phyloP scores from a whole-genome alignment of 176 grass and related monocot genomes.

The Avena eriantha region DNA sequence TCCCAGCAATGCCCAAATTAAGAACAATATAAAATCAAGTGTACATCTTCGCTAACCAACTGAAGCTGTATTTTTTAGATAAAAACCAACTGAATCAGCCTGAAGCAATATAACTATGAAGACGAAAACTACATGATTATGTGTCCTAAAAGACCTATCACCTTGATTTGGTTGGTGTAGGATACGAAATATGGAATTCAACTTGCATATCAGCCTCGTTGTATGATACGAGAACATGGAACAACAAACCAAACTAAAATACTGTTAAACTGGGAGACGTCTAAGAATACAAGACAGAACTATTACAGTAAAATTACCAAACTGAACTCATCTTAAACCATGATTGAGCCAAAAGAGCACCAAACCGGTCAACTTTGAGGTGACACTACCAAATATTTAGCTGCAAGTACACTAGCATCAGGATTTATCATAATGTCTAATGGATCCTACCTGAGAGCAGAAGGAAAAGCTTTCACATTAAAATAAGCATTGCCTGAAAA shows the following conservation, averaged over 20 bases:
- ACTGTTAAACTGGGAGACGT: background rate
- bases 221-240: background rate
- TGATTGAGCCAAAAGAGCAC: background rate
- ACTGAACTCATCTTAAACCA: slow-evolving; percentile 7
- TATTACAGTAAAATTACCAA: background rate
- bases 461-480: background rate
- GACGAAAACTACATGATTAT: background rate
- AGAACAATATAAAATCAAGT: background rate
- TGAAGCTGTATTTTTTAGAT: background rate
- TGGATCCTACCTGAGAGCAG: background rate
- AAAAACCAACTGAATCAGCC: background rate
- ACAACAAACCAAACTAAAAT: background rate
- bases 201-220: background rate
- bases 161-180: background rate
- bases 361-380: background rate
- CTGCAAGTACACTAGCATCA: background rate
- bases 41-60: background rate
- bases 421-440: background rate
- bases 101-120: background rate
- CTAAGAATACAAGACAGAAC: background rate
- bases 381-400: background rate
- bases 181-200: background rate
- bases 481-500: background rate
- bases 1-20: background rate
- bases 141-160: background rate